Base-by-base conservation (phyloP, 805 yeast species). In the Kazachstania kunashirensis region DNA sequence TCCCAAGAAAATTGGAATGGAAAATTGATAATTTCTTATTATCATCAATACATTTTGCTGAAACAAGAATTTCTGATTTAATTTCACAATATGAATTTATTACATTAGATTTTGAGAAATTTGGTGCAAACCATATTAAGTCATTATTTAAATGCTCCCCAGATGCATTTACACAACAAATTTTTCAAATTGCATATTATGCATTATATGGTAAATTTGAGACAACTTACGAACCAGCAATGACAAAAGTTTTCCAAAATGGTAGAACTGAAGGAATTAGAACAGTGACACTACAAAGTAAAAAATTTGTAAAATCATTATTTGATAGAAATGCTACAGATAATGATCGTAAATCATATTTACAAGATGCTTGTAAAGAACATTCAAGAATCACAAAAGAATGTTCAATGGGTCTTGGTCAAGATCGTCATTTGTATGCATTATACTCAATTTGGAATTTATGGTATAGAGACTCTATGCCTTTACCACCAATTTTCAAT, bases 261-360 rank as follows among this genome's bases (percentile, higher is more conserved):
- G 96, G 96, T 9, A 72, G 96, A 57, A 86, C 96, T 1, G 96
- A 86, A 59, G 94, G 95, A 3, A 77, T 86, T 38, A 69, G 96
- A 50, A 73, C 94, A 0, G 96, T 86, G 4, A 77, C 89, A 6
- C 67, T 73, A 48, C 84, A 84, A 53, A 79, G 92, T 1, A 82
- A 82, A 52, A 67, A 72, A 31, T 86, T 85, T 62, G 94, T 84
- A 13, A 75, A 94, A 39, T 81, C 84, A 45, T 80, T 86, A 55
- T 82, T 89, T 55, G 92, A 84, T 50, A 67, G 73, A 34, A 68
- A 75, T 13, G 61, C 79, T 1, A 67, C 77, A 12, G 62, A 65
- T 26, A 78, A 72, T 25, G 83, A 84, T 52, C 43, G 63, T 16
- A 67, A 81, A 33, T 62, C 70, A 25, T 65, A 66, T 24, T 67